A percentile compares a stretch with the other conserved stretches of the same genome.
These are phyloP conservation scores for Penicillium sp. DNA, from an alignment of 2,329 filamentous ascomycete genomes.

Conservation along the genomic window DNA sequence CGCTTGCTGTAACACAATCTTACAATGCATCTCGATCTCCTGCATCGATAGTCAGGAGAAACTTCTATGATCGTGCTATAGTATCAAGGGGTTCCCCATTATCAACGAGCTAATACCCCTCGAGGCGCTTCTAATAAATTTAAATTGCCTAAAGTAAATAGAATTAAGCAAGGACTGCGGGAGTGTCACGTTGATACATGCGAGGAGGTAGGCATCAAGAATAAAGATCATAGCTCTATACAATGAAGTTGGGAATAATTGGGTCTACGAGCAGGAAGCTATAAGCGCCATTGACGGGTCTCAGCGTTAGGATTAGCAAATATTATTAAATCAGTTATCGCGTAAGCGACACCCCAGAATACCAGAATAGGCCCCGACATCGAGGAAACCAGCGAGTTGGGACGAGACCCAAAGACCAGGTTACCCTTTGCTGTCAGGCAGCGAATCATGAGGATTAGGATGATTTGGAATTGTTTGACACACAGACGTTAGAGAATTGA, in stretches of 20 bases:
- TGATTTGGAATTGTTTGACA: conserved; percentile 26
- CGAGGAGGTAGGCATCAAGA: conserved; percentile 22
- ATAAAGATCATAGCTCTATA: neutral
- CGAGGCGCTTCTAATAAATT: conserved; percentile 12
- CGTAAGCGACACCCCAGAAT: neutral
- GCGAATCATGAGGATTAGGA: conserved; percentile 15
- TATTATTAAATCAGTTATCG: neutral
- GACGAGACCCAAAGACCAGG: conserved; percentile 26
- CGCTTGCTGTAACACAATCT: conserved; percentile 8
- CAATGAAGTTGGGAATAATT: neutral
- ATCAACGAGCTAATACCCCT: conserved; percentile 20
- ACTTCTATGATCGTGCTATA: conserved; percentile 11
- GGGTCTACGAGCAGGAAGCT: neutral
- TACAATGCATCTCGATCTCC: conserved; percentile 4
- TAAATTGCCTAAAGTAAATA: conserved; percentile 21
- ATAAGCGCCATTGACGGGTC: neutral
- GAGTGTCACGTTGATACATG: conserved; percentile 21
- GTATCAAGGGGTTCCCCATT: conserved; percentile 15
- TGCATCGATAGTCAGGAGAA: conserved; percentile 27
- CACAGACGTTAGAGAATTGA: conserved; percentile 22
- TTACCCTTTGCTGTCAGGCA: conserved; percentile 26
- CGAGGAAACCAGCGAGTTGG: conserved; percentile 22
- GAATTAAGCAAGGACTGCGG: conserved; percentile 36
- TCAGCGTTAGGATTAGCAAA: neutral
- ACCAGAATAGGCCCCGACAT: conserved; percentile 2